These are phyloP conservation scores for Podila horticola DNA, from an alignment of 192 early-diverging fungal species.

Conservation along the genomic window DNA sequence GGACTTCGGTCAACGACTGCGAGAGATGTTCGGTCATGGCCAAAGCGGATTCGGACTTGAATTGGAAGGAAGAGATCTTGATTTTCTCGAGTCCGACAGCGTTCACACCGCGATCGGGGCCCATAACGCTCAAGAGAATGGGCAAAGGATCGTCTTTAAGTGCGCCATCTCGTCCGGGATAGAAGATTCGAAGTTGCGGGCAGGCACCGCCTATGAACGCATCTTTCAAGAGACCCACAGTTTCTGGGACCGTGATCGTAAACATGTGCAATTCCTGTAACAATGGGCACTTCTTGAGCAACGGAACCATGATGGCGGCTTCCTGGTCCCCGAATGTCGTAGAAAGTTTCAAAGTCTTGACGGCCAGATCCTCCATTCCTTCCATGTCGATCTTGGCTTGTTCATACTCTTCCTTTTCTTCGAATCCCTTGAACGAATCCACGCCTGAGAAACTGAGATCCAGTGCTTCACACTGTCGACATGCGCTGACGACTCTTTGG, in stretches of 20 bases:
- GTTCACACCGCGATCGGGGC: constrained; percentile 12
- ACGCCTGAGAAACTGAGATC: constrained; percentile 12
- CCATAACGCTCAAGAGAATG: constrained; percentile 15
- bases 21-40: constrained; percentile 19
- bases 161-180: constrained; percentile 3
- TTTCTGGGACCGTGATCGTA: constrained; percentile 12
- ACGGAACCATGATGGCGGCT: constrained; percentile 18
- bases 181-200: constrained; percentile 14
- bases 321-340: constrained; percentile 13
- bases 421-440: constrained; percentile 21
- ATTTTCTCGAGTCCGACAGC: constrained; percentile 14
- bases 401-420: constrained; percentile 19
- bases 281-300: constrained; percentile 15
- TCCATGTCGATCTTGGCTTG: constrained; percentile 21
- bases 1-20: constrained; percentile 4
- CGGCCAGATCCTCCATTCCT: constrained; percentile 7
- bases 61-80: not conserved
- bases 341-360: constrained; percentile 12
- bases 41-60: constrained; percentile 14
- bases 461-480: constrained; percentile 13
- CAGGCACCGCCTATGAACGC: constrained; percentile 10
- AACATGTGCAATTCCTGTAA: constrained; percentile 17
- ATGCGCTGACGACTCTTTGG: constrained; percentile 16
- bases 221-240: constrained; percentile 12
- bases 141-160: constrained; percentile 16